Conservation (phyloP, 805 yeast species). For the Metschnikowia reukaufii region DNA sequence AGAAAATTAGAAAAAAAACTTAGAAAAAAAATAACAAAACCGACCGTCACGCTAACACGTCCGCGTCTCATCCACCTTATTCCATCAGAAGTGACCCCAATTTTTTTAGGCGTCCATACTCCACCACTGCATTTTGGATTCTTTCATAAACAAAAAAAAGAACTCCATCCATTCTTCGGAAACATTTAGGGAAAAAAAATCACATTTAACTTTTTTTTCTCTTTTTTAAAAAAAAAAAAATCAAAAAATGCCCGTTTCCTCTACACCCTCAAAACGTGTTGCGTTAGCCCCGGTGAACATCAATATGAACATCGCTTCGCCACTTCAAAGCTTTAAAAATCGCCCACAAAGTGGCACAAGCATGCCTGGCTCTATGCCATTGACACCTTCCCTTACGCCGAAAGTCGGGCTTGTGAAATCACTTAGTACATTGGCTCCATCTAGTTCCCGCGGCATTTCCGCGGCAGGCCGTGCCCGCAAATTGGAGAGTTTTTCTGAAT, state of each 20-base stretch:
- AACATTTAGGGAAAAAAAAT: neutral
- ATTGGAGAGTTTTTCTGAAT: constrained; percentile 29
- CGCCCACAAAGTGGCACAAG: constrained; percentile 6
- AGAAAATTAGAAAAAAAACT: too few relatives aligned
- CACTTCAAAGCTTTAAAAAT: constrained; percentile 13
- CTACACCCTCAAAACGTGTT: constrained; percentile 29
- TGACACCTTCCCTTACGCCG: constrained; percentile 21
- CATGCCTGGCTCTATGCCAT: constrained; percentile 10
- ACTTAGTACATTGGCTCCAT: constrained; percentile 15
- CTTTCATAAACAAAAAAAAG: neutral
- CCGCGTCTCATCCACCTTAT: constrained; percentile 1
- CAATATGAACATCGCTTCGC: constrained; percentile 28
- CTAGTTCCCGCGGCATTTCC: constrained; percentile 1
- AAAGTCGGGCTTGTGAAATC: constrained; percentile 18
- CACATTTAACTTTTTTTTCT: neutral
- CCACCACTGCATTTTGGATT: neutral
- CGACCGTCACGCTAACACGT: neutral
- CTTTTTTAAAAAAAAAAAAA: neutral
- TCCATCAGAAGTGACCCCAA: neutral
- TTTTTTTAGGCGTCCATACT: neutral
- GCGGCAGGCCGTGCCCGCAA: constrained; percentile 12
- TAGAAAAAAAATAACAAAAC: neutral
- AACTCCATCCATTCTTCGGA: neutral
- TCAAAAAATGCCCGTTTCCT: constrained; percentile 18
- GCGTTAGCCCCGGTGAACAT: constrained; percentile 41